Conservation (phyloP, 495 filamentous ascomycete genomes). For the Cercophora newfieldiana region DNA sequence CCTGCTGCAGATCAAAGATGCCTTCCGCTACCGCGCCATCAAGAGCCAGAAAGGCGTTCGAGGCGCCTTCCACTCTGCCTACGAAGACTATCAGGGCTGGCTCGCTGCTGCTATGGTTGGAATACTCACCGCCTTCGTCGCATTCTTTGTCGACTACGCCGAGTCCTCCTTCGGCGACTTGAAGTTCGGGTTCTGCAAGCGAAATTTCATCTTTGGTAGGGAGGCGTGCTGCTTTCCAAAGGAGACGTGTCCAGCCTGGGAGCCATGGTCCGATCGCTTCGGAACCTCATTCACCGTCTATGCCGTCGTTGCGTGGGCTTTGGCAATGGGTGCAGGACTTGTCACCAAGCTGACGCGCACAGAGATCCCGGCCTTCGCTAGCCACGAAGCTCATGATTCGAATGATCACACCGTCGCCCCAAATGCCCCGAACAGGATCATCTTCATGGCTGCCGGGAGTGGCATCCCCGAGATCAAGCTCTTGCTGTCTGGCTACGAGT, state of each 20-base stretch:
- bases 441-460: constrained; percentile 58
- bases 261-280: constrained; percentile 45
- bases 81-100: constrained; percentile 33
- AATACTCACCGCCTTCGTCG: constrained; percentile 55
- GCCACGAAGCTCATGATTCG: constrained; percentile 21
- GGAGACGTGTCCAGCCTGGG: constrained; percentile 43
- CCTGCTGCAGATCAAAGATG: constrained; percentile 47
- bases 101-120: constrained; percentile 51
- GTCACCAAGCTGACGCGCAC: constrained; percentile 55
- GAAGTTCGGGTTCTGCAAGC: constrained; percentile 54
- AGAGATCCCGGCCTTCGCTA: constrained; percentile 45
- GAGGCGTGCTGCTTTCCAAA: constrained; percentile 47
- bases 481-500: constrained; percentile 59
- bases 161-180: constrained; percentile 55
- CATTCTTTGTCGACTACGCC: constrained; percentile 55
- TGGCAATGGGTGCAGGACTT: constrained; percentile 51
- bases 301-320: constrained; percentile 48
- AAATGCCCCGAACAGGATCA: constrained; percentile 43
- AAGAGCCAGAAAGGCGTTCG: constrained; percentile 14
- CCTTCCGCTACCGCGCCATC: constrained; percentile 44
- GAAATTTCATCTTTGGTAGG: constrained; percentile 46
- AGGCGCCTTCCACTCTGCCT: constrained; percentile 38
- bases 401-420: not conserved
- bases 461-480: constrained; percentile 64
- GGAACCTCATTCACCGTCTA: constrained; percentile 48